Percentiles rank a stretch among this genome's conserved stretches.
Conservation (phyloP, 768 basidiomycete genomes). For the Kwoniella pini region DNA sequence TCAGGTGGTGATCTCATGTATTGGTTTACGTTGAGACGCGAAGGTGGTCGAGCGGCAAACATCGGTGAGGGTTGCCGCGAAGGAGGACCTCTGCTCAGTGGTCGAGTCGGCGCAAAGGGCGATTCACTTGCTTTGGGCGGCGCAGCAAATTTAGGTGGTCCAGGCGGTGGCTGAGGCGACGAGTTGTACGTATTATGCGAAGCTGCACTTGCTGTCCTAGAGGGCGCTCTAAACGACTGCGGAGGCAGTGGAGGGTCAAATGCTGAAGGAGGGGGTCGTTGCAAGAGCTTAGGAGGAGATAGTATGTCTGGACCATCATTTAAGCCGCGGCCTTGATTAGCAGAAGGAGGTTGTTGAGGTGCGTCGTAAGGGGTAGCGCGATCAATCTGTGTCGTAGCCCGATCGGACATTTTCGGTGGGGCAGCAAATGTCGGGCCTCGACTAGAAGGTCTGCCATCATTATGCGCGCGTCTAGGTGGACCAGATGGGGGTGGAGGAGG, state of each 20-base stretch:
- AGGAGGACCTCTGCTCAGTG: slow-evolving; percentile 15
- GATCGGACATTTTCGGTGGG: neutral
- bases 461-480: slow-evolving; percentile 23
- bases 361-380: slow-evolving; percentile 1
- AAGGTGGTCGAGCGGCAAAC: slow-evolving; percentile 16
- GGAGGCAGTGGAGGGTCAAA: slow-evolving; percentile 9
- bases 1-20: slow-evolving; percentile 9
- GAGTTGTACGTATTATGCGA: slow-evolving; percentile 5
- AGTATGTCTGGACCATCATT: neutral
- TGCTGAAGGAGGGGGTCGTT: slow-evolving; percentile 10
- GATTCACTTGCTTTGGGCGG: slow-evolving; percentile 11
- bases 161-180: neutral
- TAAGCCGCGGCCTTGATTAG: neutral
- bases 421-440: slow-evolving; percentile 12
- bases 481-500: slow-evolving; percentile 29
- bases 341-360: slow-evolving; percentile 13
- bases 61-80: slow-evolving; percentile 13
- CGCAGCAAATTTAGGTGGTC: slow-evolving; percentile 5
- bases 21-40: slow-evolving; percentile 11
- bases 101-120: slow-evolving; percentile 8
- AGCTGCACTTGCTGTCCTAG: slow-evolving; percentile 6
- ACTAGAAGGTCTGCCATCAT: slow-evolving; percentile 11
- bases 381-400: neutral
- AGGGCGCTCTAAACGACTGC: slow-evolving; percentile 4
- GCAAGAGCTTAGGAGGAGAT: slow-evolving; percentile 6